Evolutionary conservation across 2,329 filamentous ascomycete species (phyloP).

Genomic region (Neoascochyta sp.): DNA sequence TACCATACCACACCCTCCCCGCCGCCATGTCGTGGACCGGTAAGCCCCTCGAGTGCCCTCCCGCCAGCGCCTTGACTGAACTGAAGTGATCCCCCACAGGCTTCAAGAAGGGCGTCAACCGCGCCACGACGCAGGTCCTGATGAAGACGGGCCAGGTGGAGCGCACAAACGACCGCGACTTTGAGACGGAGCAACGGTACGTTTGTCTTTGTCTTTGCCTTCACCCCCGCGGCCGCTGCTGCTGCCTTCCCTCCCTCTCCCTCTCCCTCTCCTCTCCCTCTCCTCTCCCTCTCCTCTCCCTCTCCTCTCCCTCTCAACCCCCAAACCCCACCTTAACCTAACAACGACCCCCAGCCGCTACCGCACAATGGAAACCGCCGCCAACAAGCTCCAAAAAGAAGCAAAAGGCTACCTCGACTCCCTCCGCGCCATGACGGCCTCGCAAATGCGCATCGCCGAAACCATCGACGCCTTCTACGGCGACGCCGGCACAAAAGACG

Average conservation of each 20-base stretch:
- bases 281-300: constrained; percentile 1
- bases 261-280: constrained; percentile 1
- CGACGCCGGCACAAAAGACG: constrained; percentile 89
- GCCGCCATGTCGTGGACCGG: constrained; percentile 55
- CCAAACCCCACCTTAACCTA: not conserved
- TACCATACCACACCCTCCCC: constrained; percentile 3
- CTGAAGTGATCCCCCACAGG: constrained; percentile 49
- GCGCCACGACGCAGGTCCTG: constrained; percentile 99
- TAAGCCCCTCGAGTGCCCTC: too few relatives aligned
- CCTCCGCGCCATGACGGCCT: constrained; percentile 96
- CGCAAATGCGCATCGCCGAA: constrained; percentile 98
- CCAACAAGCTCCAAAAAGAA: constrained; percentile 89
- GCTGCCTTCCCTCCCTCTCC: too few relatives aligned
- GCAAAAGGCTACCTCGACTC: constrained; percentile 97
- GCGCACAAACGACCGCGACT: constrained; percentile 97
- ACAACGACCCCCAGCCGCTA: constrained; percentile 65
- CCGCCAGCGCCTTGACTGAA: too few relatives aligned
- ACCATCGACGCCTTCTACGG: constrained; percentile 99
- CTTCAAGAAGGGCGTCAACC: constrained; percentile 96
- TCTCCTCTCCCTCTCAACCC: constrained; percentile 3
- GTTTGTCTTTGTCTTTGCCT: too few relatives aligned
- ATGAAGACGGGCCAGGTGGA: constrained; percentile 99
- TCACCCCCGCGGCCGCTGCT: constrained; percentile 8
- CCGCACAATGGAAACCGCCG: constrained; percentile 94
- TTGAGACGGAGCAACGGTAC: constrained; percentile 92